phyloP scores from a whole-genome alignment of 176 grass and related monocot species.

The Oryza glaberrima region DNA sequence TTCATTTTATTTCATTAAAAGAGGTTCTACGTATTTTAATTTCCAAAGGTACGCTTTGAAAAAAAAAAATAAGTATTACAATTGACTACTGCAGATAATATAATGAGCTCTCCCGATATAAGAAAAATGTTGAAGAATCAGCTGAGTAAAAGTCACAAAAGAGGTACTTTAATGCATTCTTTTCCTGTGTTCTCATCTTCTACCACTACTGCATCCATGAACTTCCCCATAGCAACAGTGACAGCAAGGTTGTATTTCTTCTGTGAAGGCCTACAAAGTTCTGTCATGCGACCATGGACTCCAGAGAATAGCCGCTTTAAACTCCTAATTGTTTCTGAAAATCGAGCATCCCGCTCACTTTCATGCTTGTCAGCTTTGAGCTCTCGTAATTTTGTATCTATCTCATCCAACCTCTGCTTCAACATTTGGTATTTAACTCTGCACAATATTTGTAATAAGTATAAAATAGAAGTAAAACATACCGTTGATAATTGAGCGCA shows the following conservation, averaged over 20 bases:
- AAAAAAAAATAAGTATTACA: not conserved
- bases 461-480: conserved; percentile 32
- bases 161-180: conserved; percentile 93
- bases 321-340: conserved; percentile 88
- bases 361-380: conserved; percentile 98
- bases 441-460: conserved; percentile 30
- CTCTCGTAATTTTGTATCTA: conserved; percentile 77
- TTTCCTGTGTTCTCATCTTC: conserved; percentile 98
- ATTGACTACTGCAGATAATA: not conserved
- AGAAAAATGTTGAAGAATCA: conserved; percentile 9
- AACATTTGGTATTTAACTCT: conserved; percentile 77
- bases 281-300: conserved; percentile 98
- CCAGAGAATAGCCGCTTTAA: conserved; percentile 88
- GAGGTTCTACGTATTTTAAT: conserved; percentile 17
- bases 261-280: conserved; percentile 93
- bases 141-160: conserved; percentile 21
- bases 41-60: not conserved
- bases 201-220: conserved; percentile 96
- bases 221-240: conserved; percentile 99
- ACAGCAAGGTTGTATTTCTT: conserved; percentile 99
- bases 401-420: conserved; percentile 83
- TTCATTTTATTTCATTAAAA: conserved; percentile 25
- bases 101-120: not conserved
- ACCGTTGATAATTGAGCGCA: conserved; percentile 3
- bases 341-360: conserved; percentile 81